These are phyloP conservation scores for Dalbergia oliveri DNA, from an alignment of 306 rosid species.

Conservation along the genomic window DNA sequence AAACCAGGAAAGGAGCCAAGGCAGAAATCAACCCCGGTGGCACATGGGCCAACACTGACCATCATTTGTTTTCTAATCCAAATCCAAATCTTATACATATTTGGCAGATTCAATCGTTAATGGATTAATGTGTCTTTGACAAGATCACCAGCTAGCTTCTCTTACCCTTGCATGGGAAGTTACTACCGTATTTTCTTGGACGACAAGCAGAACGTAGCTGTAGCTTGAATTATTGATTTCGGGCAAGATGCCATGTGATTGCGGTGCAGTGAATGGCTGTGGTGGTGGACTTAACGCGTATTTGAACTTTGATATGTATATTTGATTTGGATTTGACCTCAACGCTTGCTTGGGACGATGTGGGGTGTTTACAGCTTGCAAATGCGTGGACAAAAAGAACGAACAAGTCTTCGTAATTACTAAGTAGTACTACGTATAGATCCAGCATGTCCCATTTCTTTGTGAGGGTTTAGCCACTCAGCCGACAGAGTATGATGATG, in stretches of 20 bases:
- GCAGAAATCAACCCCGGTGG: slow-evolving; percentile 18
- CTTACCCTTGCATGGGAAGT: neutral
- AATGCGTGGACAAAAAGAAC: slow-evolving; percentile 17
- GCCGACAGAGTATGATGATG: neutral
- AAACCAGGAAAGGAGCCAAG: slow-evolving; percentile 2
- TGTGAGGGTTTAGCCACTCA: neutral
- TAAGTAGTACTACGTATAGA: neutral
- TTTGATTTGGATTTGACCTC: slow-evolving; percentile 6
- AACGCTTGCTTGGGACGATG: slow-evolving; percentile 12
- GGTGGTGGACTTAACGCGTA: slow-evolving; percentile 35
- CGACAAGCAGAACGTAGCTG: neutral
- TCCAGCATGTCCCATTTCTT: slow-evolving; percentile 14
- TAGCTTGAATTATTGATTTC: slow-evolving; percentile 8
- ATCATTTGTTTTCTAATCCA: slow-evolving; percentile 36
- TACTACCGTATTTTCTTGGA: neutral
- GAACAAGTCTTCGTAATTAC: neutral
- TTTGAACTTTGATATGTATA: slow-evolving; percentile 26
- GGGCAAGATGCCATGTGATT: neutral
- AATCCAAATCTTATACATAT: slow-evolving; percentile 1
- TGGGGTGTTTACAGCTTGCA: slow-evolving; percentile 56
- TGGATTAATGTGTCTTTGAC: slow-evolving; percentile 32
- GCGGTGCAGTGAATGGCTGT: slow-evolving; percentile 28
- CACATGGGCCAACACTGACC: slow-evolving; percentile 42
- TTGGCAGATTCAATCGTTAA: slow-evolving; percentile 16
- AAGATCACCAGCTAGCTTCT: neutral